Evolutionary conservation across 2,329 filamentous ascomycete genomes (phyloP).

Genomic region (Nemania serpens): DNA sequence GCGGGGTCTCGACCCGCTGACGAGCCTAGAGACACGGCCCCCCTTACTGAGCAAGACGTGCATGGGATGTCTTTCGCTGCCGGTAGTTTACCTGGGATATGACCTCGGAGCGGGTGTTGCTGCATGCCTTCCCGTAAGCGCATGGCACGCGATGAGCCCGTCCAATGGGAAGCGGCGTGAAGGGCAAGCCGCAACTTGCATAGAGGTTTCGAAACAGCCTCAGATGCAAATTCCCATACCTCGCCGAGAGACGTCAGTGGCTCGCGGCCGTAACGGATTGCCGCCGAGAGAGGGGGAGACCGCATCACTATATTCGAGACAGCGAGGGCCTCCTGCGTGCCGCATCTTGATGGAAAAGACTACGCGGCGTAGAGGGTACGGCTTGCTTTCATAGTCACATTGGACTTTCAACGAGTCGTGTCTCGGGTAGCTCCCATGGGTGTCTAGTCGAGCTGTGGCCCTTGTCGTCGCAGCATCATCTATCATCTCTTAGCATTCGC

Average conservation of each 20-base stretch:
- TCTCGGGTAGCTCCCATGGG: not conserved
- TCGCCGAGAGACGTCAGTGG: not conserved
- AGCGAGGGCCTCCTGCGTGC: not conserved
- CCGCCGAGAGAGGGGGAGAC: not conserved
- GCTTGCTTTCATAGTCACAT: not conserved
- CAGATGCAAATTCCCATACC: slow-evolving; percentile 15
- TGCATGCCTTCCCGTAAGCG: not conserved
- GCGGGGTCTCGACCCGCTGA: not conserved
- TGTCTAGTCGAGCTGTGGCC: not conserved
- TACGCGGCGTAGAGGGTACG: not conserved
- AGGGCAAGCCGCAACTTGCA: slow-evolving; percentile 1
- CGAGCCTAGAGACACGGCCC: not conserved
- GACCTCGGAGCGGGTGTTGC: not conserved
- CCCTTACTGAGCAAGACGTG: not conserved
- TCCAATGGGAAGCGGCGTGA: slow-evolving; percentile 5
- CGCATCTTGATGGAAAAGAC: not conserved
- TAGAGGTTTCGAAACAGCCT: slow-evolving; percentile 17
- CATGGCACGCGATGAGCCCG: not conserved
- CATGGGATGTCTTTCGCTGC: not conserved
- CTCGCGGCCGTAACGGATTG: not conserved
- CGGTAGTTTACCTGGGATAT: not conserved
- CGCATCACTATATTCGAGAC: slow-evolving; percentile 1
- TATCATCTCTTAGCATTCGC: not conserved
- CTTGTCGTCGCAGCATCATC: not conserved
- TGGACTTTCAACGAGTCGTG: not conserved